phyloP scores from a whole-genome alignment of 2,329 filamentous ascomycete genomes.

The Tricladium varicosporioides region DNA sequence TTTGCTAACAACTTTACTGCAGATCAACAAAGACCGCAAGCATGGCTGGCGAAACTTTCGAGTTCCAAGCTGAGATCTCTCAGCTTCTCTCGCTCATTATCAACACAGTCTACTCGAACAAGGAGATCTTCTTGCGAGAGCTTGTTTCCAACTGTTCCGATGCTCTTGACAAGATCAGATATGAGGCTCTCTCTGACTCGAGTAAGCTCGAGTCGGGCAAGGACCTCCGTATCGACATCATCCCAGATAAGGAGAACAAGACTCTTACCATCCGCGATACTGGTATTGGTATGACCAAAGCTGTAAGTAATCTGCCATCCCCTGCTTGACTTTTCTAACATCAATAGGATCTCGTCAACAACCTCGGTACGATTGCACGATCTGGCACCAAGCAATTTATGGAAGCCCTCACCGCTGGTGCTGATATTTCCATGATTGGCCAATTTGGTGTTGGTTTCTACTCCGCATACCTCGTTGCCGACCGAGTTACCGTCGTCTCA shows the following conservation, averaged over 20 bases:
- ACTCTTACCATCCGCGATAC: slow-evolving; percentile 96
- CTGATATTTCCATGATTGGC: slow-evolving; percentile 99
- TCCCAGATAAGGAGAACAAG: slow-evolving; percentile 96
- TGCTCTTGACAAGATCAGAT: slow-evolving; percentile 99
- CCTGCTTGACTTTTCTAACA: slow-evolving; percentile 37
- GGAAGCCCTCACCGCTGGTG: slow-evolving; percentile 97
- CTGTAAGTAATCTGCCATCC: slow-evolving; percentile 62
- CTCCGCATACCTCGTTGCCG: slow-evolving; percentile 98
- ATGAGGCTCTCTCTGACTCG: slow-evolving; percentile 95
- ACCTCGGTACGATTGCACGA: slow-evolving; percentile 98
- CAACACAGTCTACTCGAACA: slow-evolving; percentile 99
- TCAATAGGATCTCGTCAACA: slow-evolving; percentile 94
- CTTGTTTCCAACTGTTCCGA: slow-evolving; percentile 98
- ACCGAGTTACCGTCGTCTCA: slow-evolving; percentile 91
- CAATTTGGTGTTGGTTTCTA: slow-evolving; percentile 99
- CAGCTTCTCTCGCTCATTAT: slow-evolving; percentile 99
- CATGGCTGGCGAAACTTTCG: slow-evolving; percentile 92
- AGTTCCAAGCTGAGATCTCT: slow-evolving; percentile 99
- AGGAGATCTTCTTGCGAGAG: slow-evolving; percentile 99
- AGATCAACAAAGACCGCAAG: slow-evolving; percentile 42
- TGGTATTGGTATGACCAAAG: slow-evolving; percentile 99
- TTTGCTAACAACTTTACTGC: slow-evolving; percentile 15
- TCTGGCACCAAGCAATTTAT: slow-evolving; percentile 99
- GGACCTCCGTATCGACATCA: slow-evolving; percentile 98
- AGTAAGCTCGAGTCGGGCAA: slow-evolving; percentile 96